Percentiles rank a stretch among this genome's conserved stretches.
phyloP scores from a whole-genome alignment of 1,284 basidiomycete genomes.

The Tetrapyrgos nigripes region DNA sequence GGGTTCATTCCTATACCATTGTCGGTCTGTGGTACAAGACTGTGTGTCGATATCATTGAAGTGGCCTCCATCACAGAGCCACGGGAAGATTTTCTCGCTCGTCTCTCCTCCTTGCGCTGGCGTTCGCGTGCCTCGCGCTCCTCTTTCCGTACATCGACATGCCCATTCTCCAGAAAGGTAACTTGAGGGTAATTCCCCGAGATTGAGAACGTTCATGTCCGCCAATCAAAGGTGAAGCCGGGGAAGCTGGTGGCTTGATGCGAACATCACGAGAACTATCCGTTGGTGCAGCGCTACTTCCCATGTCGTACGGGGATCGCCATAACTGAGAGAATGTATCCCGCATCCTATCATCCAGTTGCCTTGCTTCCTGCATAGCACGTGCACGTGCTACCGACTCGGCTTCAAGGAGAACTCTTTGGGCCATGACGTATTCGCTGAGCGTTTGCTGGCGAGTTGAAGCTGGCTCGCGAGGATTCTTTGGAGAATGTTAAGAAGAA shows the following conservation, averaged over 20 bases:
- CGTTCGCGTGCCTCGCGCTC: conserved; percentile 75
- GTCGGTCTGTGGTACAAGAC: conserved; percentile 62
- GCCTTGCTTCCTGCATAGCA: conserved; percentile 77
- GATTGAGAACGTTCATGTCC: conserved; percentile 57
- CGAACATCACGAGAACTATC: conserved; percentile 69
- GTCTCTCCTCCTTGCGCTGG: conserved; percentile 70
- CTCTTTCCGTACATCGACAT: conserved; percentile 82
- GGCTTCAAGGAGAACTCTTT: conserved; percentile 74
- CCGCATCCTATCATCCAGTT: conserved; percentile 75
- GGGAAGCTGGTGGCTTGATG: conserved; percentile 64
- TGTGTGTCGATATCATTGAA: conserved; percentile 72
- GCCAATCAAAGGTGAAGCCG: conserved; percentile 39
- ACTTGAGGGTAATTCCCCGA: no score
- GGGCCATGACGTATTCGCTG: conserved; percentile 72
- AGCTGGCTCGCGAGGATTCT: conserved; percentile 84
- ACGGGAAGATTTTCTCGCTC: conserved; percentile 74
- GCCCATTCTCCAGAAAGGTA: conserved; percentile 83
- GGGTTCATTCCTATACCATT: conserved; percentile 58
- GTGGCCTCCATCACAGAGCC: conserved; percentile 71
- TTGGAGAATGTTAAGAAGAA: conserved; percentile 18
- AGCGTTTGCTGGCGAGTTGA: conserved; percentile 80
- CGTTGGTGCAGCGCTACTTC: conserved; percentile 47
- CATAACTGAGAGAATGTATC: conserved; percentile 80
- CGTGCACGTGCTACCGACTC: conserved; percentile 77
- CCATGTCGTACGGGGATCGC: conserved; percentile 75